Evolutionary conservation across 345 rosid species (phyloP).

Genomic region (Melaleuca quinquenervia): DNA sequence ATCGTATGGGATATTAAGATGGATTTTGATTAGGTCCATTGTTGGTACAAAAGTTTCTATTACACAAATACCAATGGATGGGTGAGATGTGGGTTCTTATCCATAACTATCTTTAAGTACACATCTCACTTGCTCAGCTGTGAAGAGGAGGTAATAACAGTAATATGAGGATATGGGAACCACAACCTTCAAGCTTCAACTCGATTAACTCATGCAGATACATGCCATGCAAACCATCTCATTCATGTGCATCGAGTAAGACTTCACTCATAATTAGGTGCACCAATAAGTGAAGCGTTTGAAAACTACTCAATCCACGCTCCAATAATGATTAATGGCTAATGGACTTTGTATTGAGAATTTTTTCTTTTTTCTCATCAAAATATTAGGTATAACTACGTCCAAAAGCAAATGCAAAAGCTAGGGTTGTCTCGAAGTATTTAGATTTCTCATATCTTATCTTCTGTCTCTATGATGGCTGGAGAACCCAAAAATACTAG

Average conservation of each 20-base stretch:
- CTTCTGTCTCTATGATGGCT: not conserved
- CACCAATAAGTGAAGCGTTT: not conserved
- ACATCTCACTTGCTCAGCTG: not conserved
- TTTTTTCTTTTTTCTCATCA: not conserved
- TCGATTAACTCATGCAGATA: not conserved
- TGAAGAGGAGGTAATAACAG: not conserved
- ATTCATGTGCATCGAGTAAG: not conserved
- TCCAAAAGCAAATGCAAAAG: not conserved
- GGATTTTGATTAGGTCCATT: not conserved
- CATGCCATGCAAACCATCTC: not conserved
- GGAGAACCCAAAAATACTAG: not conserved
- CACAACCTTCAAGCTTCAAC: not conserved
- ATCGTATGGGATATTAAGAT: not conserved
- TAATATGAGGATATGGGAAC: not conserved
- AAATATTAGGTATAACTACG: not conserved
- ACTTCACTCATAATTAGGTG: not conserved
- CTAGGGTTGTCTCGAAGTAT: not conserved
- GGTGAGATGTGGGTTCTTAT: not conserved
- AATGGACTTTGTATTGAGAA: not conserved
- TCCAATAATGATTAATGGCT: not conserved
- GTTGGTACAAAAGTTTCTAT: not conserved
- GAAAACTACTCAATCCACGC: fast-evolving
- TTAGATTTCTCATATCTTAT: not conserved
- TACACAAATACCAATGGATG: not conserved
- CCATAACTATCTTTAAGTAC: not conserved